A percentile compares a stretch with the other conserved stretches of the same genome.
Conservation (phyloP, 2,329 filamentous ascomycete species). For the Hawksworthiomyces lignivorus region DNA sequence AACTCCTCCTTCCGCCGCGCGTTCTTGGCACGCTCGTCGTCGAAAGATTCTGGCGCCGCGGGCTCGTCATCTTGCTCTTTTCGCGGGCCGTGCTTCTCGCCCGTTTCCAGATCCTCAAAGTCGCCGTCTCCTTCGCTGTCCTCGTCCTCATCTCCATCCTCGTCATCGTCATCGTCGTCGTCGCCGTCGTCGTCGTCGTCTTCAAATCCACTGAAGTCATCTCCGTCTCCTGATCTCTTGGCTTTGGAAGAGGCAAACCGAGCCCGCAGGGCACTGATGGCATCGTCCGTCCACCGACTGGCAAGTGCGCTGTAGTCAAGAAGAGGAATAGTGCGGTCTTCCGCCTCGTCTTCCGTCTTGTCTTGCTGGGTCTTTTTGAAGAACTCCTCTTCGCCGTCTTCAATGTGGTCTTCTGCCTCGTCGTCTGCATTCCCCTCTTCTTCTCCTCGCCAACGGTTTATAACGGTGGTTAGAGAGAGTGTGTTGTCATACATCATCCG, state of each 20-base stretch:
- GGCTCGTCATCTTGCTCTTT: slow-evolving; percentile 47
- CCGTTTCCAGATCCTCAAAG: slow-evolving; percentile 80
- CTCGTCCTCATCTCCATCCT: slow-evolving; percentile 46
- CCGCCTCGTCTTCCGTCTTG: slow-evolving; percentile 60
- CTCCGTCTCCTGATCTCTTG: slow-evolving; percentile 44
- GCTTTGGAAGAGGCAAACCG: slow-evolving; percentile 59
- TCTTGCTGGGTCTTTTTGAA: slow-evolving; percentile 58
- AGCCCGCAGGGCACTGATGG: slow-evolving; percentile 63
- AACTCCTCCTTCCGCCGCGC: slow-evolving; percentile 90
- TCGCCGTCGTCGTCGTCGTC: slow-evolving; percentile 42
- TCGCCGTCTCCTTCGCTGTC: slow-evolving; percentile 69
- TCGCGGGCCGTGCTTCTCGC: slow-evolving; percentile 46
- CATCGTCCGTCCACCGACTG: slow-evolving; percentile 76
- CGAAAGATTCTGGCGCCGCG: too few relatives aligned
- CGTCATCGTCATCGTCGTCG: slow-evolving; percentile 23
- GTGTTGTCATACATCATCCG: slow-evolving; percentile 83
- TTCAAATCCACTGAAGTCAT: slow-evolving; percentile 56
- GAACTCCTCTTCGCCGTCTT: slow-evolving; percentile 52
- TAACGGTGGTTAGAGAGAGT: slow-evolving; percentile 65
- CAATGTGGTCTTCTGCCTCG: slow-evolving; percentile 39
- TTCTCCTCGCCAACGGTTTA: slow-evolving; percentile 73
- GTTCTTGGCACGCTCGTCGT: slow-evolving; percentile 84
- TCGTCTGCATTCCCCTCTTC: slow-evolving; percentile 37
- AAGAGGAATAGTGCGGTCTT: slow-evolving; percentile 71
- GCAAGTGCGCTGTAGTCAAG: slow-evolving; percentile 77